Percentiles rank a stretch among this genome's conserved stretches.
These are phyloP conservation scores for Tolypocladium guangdongense DNA, from an alignment of 2,329 filamentous ascomycete genomes.

Conservation along the genomic window DNA sequence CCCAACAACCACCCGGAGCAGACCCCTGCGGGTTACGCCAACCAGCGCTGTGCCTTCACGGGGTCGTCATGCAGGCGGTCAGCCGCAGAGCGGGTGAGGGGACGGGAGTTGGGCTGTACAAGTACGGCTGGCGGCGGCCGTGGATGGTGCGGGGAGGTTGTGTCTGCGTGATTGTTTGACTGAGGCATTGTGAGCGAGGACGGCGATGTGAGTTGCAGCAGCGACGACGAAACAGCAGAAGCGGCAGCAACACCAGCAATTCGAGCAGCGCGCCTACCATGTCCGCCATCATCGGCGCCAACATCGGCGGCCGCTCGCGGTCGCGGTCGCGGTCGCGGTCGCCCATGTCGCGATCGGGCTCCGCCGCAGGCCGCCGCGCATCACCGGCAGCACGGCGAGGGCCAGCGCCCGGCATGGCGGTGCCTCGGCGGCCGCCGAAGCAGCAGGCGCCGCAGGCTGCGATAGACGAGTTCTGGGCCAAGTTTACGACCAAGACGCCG, in stretches of 20 bases:
- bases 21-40: neutral
- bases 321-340: neutral
- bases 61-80: neutral
- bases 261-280: neutral
- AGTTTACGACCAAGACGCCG: slow-evolving; percentile 58
- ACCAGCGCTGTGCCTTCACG: neutral
- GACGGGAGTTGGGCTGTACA: neutral
- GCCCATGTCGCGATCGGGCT: neutral
- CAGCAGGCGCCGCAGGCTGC: slow-evolving; percentile 54
- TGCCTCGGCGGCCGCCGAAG: slow-evolving; percentile 17
- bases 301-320: neutral
- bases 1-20: no score
- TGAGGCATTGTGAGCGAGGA: neutral
- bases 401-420: neutral
- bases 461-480: slow-evolving; percentile 63
- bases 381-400: neutral
- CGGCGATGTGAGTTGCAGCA: no score
- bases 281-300: slow-evolving; percentile 2
- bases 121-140: neutral
- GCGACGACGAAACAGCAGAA: no score
- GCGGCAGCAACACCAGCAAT: neutral
- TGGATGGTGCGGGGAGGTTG: neutral
- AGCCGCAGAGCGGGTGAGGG: neutral
- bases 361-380: neutral
- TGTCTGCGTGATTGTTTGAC: neutral